Conservation (phyloP, 805 yeast species). For the Candida andamanensis region DNA sequence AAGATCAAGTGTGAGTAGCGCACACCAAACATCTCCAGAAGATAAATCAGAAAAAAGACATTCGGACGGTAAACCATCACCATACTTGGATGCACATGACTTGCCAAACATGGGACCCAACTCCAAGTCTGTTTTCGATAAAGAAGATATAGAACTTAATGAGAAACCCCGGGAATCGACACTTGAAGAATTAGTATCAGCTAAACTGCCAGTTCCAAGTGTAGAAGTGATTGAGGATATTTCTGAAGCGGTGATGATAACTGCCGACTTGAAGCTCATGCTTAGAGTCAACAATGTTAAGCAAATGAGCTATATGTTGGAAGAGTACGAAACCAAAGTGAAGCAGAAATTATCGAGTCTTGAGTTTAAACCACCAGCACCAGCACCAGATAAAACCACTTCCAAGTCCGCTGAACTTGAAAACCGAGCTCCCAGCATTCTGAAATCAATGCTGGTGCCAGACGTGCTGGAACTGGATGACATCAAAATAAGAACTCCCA, state of each 20-base stretch:
- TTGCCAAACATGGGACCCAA: slow-evolving; percentile 22
- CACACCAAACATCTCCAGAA: slow-evolving; percentile 19
- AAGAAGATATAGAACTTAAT: slow-evolving; percentile 11
- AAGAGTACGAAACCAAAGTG: slow-evolving; percentile 24
- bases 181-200: slow-evolving; percentile 53
- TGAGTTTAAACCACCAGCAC: slow-evolving; percentile 6
- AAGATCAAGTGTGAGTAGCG: slow-evolving; percentile 9
- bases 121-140: slow-evolving; percentile 35
- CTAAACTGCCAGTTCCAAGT: slow-evolving; percentile 51
- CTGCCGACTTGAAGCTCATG: slow-evolving; percentile 61
- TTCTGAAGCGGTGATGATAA: slow-evolving; percentile 56
- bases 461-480: too few relatives aligned
- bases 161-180: slow-evolving; percentile 23
- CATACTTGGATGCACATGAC: slow-evolving; percentile 22
- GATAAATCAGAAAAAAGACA: slow-evolving; percentile 17
- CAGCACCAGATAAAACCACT: not conserved
- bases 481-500: slow-evolving; percentile 2
- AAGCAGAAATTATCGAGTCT: slow-evolving; percentile 20
- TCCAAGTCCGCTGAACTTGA: not conserved
- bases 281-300: slow-evolving; percentile 50
- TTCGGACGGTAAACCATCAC: slow-evolving; percentile 17
- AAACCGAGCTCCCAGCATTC: not conserved
- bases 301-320: slow-evolving; percentile 41
- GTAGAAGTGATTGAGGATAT: slow-evolving; percentile 53
- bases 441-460: slow-evolving; percentile 1